Percentiles rank a stretch among this genome's conserved stretches.
Evolutionary conservation across 139 green algal genomes (phyloP).

Genomic region (Micromonas pusilla): DNA sequence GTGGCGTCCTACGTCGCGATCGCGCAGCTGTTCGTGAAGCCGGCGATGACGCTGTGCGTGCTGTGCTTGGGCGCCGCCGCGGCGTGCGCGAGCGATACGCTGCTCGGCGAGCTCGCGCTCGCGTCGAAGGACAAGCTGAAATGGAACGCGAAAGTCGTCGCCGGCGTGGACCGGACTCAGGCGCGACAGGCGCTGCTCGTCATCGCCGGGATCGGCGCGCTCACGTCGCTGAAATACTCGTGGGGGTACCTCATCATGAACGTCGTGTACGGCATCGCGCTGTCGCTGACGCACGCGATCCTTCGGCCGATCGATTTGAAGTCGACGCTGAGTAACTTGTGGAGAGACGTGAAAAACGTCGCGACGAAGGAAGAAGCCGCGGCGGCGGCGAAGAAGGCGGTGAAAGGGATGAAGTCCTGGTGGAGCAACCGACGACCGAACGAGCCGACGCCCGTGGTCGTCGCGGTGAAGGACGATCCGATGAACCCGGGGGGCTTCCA

Average conservation of each 20-base stretch:
- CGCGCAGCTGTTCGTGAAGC: not conserved
- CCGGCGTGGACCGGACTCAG: not conserved
- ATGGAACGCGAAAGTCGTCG: constrained; percentile 1
- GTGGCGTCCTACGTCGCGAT: not conserved
- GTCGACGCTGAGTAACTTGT: not conserved
- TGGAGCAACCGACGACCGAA: not conserved
- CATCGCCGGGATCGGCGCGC: no score
- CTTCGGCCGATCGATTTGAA: constrained; percentile 18
- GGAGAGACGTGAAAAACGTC: not conserved
- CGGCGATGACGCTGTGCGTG: not conserved
- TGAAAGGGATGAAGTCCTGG: not conserved
- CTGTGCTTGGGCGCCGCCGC: not conserved
- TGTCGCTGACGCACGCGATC: constrained; percentile 4
- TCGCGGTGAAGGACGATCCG: not conserved
- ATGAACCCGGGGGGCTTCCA: not conserved
- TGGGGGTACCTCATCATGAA: not conserved
- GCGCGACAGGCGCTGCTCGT: not conserved
- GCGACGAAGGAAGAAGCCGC: constrained; percentile 13
- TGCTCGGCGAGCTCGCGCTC: constrained; percentile 1
- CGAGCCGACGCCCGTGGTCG: not conserved
- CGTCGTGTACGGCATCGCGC: not conserved
- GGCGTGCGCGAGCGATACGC: not conserved
- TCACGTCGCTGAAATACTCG: no score
- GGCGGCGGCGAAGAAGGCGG: not conserved
- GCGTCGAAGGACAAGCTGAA: not conserved